phyloP scores from a whole-genome alignment of 2,329 filamentous ascomycete species.

The Cladophialophora psammophila region DNA sequence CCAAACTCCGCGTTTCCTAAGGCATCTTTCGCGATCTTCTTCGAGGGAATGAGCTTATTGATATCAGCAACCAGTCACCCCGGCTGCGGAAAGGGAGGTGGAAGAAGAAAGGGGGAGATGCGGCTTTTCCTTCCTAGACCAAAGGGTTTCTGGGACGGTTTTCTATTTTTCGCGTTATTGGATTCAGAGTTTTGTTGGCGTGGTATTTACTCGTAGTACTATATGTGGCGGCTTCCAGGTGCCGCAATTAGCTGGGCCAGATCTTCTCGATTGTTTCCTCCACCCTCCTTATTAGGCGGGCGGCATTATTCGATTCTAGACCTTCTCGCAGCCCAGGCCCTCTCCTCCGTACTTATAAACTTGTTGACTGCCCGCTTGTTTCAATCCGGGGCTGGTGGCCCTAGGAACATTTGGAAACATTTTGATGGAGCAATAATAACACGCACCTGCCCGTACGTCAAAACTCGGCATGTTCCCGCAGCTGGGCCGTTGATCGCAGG shows the following conservation, averaged over 20 bases:
- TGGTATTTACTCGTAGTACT: neutral
- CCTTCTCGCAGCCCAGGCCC: too few species aligned
- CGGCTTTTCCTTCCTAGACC: neutral
- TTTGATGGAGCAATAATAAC: too few species aligned
- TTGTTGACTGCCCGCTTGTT: too few species aligned
- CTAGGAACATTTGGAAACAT: too few species aligned
- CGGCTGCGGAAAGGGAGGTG: neutral
- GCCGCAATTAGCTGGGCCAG: neutral
- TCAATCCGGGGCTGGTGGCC: neutral
- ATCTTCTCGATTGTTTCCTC: too few species aligned
- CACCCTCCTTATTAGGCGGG: too few species aligned
- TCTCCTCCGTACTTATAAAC: too few species aligned
- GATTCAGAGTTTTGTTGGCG: conserved; percentile 1
- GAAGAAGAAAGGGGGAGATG: neutral
- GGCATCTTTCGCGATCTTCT: neutral
- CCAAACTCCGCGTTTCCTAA: neutral
- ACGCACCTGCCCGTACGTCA: too few species aligned
- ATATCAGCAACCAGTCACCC: neutral
- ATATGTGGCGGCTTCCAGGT: neutral
- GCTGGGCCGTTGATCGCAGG: too few species aligned
- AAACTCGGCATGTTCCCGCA: too few species aligned
- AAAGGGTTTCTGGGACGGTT: neutral
- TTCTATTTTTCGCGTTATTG: neutral
- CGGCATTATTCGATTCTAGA: too few species aligned
- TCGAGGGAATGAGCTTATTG: neutral